These are phyloP conservation scores for Huiozyma sinensis DNA, from an alignment of 805 yeast genomes.

Conservation along the genomic window DNA sequence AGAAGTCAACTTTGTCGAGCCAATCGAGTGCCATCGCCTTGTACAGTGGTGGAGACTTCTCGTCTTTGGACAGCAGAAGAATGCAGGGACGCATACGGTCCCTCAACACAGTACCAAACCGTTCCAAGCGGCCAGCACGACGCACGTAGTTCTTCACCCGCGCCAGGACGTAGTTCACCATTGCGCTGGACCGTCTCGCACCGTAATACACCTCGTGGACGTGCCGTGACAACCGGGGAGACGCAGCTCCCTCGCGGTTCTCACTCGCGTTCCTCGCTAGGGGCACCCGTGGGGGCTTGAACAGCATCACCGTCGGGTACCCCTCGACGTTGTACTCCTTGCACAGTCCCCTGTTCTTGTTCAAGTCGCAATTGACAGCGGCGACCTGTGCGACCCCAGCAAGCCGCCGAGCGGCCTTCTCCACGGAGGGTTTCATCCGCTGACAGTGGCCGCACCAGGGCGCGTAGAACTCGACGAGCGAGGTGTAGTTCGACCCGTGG, in stretches of 20 bases:
- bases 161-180: slow-evolving; percentile 43
- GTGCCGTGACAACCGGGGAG: slow-evolving; percentile 24
- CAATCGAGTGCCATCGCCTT: slow-evolving; percentile 66
- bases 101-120: slow-evolving; percentile 19
- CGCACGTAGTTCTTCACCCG: slow-evolving; percentile 59
- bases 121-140: slow-evolving; percentile 32
- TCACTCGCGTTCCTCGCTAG: not conserved
- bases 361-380: slow-evolving; percentile 78
- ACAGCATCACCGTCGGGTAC: slow-evolving; percentile 74
- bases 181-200: slow-evolving; percentile 43
- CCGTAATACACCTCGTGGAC: slow-evolving; percentile 52
- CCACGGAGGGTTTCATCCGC: slow-evolving; percentile 51
- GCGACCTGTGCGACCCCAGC: slow-evolving; percentile 54
- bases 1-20: slow-evolving; percentile 37
- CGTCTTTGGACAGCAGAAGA: slow-evolving; percentile 43
- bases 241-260: not conserved
- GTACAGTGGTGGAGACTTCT: slow-evolving; percentile 41
- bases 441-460: slow-evolving; percentile 98
- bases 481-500: slow-evolving; percentile 58
- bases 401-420: slow-evolving; percentile 51
- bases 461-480: slow-evolving; percentile 84
- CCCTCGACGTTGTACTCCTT: slow-evolving; percentile 55
- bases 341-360: slow-evolving; percentile 59
- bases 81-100: slow-evolving; percentile 29
- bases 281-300: slow-evolving; percentile 63